Base-by-base conservation (phyloP, 768 basidiomycete genomes). In the Amylocystis lapponica region DNA sequence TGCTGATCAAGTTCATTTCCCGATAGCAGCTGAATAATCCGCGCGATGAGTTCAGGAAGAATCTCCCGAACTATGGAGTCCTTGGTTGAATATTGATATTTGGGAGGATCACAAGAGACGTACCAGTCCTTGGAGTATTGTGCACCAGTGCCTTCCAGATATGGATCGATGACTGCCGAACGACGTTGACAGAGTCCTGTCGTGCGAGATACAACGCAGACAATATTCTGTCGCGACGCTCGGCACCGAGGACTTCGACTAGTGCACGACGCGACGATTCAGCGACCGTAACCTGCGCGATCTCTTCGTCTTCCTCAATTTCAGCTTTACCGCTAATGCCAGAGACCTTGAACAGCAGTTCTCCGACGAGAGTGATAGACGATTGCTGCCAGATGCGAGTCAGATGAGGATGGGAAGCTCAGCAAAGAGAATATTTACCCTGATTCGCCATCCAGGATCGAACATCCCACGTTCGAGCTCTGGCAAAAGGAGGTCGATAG, bases 61-160 rank as follows among this genome's bases (percentile, higher is more conserved):
- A 98, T 86, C 61, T 98, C 95, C 48, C 93, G 83, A 16, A 86
- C 89, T 87, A 49, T 27, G 54, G 8, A 34, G 23, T 5, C 30
- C 12, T 13, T 3, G n/a, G n/a, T 12, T 32, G 10, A 11, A 45
- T 13, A 33, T 20, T 23, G 29, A 27, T 26, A 37, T 13, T 17
- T 25, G 27, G 40, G 26, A 37, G 34, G n/a, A n/a, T n/a, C n/a
- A n/a, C n/a, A n/a, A n/a, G n/a, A 16, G 41, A n/a, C 68, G 44
- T 58, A 91, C 91, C 84, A 51, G 92, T 95, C 34, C 85, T 74
- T 5, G 91, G 93, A 0, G 92, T 95, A 55, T 95, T 98, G 61
- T 91, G 79, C 9, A 99, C 94, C 49, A 98, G 72, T 4, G 92
- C 95, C 66, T 98, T 98, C 96, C 96, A 99, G 50, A 98, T 96